Percentiles rank a stretch among this genome's conserved stretches.
Evolutionary conservation across 176 grass and related monocot genomes (phyloP).

Genomic region (Lolium multiflorum): DNA sequence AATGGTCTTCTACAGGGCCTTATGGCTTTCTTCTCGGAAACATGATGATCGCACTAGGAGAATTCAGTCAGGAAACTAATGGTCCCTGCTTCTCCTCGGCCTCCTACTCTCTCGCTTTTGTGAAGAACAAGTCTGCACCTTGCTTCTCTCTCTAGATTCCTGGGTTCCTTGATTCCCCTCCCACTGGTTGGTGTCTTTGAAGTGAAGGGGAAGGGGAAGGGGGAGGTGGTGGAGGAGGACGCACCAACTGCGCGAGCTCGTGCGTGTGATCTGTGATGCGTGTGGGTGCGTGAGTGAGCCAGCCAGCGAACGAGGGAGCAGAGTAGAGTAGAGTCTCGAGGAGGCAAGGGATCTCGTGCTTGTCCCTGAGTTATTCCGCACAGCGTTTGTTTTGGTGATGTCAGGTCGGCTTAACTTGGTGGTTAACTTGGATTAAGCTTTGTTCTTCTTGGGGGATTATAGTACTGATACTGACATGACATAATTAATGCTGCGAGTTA

Average conservation of each 20-base stretch:
- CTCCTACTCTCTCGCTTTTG: slow-evolving; percentile 40
- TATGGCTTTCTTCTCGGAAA: neutral
- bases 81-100: slow-evolving; percentile 25
- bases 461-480: neutral
- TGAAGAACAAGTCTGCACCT: slow-evolving; percentile 36
- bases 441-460: neutral
- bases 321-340: slow-evolving; percentile 39
- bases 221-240: neutral
- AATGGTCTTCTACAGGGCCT: neutral
- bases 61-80: slow-evolving; percentile 32
- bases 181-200: slow-evolving; percentile 53
- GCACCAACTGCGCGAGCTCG: slow-evolving; percentile 37
- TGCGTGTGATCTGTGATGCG: slow-evolving; percentile 2
- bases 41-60: slow-evolving; percentile 30
- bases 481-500: neutral
- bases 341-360: slow-evolving; percentile 61
- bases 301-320: neutral
- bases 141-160: slow-evolving; percentile 36
- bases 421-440: slow-evolving; percentile 33
- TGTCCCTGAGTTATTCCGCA: slow-evolving; percentile 39
- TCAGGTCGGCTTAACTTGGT: neutral
- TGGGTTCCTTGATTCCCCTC: slow-evolving; percentile 10
- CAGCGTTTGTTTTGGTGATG: neutral
- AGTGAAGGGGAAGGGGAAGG: slow-evolving; percentile 56
- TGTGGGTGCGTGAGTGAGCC: neutral